phyloP scores from a whole-genome alignment of 129 eudicot species.

The Solidago caesia region DNA sequence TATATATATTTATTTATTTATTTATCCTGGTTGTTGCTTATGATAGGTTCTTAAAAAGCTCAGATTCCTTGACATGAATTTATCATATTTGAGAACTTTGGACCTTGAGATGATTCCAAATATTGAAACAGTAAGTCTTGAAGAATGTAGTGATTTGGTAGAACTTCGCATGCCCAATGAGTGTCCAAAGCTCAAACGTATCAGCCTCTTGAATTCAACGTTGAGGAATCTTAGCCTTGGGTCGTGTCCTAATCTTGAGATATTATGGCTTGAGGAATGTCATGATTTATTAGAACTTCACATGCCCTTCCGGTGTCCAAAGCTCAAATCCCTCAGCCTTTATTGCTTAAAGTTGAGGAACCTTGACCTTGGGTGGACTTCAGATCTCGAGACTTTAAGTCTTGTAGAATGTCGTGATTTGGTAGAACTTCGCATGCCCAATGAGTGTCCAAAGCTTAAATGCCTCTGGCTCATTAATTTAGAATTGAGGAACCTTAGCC shows the following conservation, averaged over 20 bases:
- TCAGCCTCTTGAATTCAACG: not conserved
- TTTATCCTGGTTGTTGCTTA: not conserved
- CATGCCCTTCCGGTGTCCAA: not conserved
- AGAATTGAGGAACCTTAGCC: no score
- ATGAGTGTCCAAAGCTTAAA: no score
- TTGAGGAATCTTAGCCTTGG: conserved; percentile 3
- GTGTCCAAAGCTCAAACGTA: not conserved
- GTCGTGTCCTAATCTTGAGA: not conserved
- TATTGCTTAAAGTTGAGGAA: not conserved
- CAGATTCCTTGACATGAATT: conserved; percentile 3
- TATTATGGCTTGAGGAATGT: not conserved
- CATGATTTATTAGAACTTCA: no score
- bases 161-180: not conserved
- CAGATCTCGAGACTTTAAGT: not conserved
- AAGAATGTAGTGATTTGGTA: not conserved
- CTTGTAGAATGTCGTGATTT: not conserved
- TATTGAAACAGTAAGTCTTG: not conserved
- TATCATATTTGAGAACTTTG: not conserved
- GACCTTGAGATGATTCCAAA: conserved; percentile 1
- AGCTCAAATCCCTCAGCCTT: not conserved
- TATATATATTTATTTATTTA: no score
- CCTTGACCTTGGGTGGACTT: not conserved
- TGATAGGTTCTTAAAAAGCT: conserved; percentile 4
- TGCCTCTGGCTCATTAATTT: no score
- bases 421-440: not conserved